Conservation (phyloP, 2,329 filamentous ascomycete genomes). For the Davidsoniella eucalypti region DNA sequence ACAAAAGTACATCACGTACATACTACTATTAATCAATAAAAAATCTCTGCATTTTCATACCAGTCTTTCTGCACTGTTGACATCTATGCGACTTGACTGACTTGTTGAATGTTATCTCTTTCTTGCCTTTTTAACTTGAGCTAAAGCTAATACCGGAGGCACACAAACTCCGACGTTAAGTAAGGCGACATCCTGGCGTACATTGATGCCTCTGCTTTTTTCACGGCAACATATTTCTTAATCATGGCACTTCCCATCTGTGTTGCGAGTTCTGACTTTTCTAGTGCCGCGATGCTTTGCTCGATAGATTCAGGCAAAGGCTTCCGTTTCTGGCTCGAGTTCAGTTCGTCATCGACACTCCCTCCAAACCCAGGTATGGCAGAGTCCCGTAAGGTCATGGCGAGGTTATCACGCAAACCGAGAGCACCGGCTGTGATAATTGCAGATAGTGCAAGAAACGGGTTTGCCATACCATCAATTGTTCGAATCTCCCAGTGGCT, state of each 20-base stretch:
- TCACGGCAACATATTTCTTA: conserved; percentile 39
- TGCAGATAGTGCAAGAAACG: conserved; percentile 42
- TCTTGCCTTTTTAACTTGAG: no score
- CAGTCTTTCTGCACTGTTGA: no score
- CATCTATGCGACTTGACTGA: no score
- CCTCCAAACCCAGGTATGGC: conserved; percentile 25
- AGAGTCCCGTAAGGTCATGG: conserved; percentile 37
- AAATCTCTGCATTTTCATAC: background rate
- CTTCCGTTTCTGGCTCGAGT: conserved; percentile 18
- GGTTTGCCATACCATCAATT: conserved; percentile 65
- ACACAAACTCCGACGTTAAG: conserved; percentile 37
- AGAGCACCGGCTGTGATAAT: conserved; percentile 19
- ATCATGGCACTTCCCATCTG: conserved; percentile 35
- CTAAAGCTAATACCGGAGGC: conserved; percentile 42
- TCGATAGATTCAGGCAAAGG: conserved; percentile 35
- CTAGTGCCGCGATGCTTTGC: conserved; percentile 37
- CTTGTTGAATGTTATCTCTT: no score
- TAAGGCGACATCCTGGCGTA: conserved; percentile 31
- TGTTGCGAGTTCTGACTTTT: conserved; percentile 29
- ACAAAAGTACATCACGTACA: background rate
- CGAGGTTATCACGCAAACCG: conserved; percentile 5
- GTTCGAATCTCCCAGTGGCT: conserved; percentile 67
- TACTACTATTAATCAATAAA: background rate
- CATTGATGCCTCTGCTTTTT: conserved; percentile 39
- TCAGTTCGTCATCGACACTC: conserved; percentile 25